Evolutionary conservation across 192 early-diverging fungal genomes (phyloP).

Genomic region (Podila clonocystis): DNA sequence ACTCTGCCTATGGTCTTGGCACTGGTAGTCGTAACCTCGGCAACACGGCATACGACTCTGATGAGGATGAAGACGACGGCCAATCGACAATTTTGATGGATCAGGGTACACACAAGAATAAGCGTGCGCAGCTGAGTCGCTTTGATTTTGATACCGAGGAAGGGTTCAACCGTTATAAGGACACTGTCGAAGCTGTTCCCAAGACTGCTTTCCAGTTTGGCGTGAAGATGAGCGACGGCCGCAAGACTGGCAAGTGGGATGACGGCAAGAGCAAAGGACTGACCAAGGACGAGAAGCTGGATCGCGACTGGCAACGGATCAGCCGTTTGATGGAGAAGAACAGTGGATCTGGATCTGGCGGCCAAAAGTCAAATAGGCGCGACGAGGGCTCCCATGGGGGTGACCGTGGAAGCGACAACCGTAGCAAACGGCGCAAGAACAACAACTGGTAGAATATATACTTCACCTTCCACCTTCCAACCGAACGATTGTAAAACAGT

Average conservation of each 20-base stretch:
- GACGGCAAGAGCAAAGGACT: constrained; percentile 38
- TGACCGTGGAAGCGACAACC: constrained; percentile 14
- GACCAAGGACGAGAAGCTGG: constrained; percentile 40
- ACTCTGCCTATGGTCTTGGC: constrained; percentile 63
- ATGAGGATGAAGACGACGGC: constrained; percentile 53
- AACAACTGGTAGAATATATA: constrained; percentile 7
- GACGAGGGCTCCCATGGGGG: constrained; percentile 10
- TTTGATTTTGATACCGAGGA: constrained; percentile 87
- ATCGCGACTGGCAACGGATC: constrained; percentile 44
- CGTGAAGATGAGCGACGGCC: constrained; percentile 74
- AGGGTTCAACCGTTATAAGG: constrained; percentile 79
- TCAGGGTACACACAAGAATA: constrained; percentile 76
- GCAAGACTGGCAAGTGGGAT: constrained; percentile 61
- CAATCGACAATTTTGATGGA: constrained; percentile 66
- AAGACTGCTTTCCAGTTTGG: constrained; percentile 84
- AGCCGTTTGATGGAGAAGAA: constrained; percentile 45
- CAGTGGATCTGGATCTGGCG: constrained; percentile 16
- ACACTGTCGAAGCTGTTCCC: constrained; percentile 73
- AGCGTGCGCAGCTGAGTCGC: constrained; percentile 71
- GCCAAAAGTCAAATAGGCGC: constrained; percentile 27
- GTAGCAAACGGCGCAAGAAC: constrained; percentile 43
- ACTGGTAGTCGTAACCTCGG: constrained; percentile 47
- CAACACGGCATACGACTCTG: constrained; percentile 64
- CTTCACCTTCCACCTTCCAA: not conserved
- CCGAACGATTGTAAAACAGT: no score